Evolutionary conservation across 306 rosid species (phyloP), one percentile per base, ranked within the genome.

Genomic region (Malus orientalis): DNA sequence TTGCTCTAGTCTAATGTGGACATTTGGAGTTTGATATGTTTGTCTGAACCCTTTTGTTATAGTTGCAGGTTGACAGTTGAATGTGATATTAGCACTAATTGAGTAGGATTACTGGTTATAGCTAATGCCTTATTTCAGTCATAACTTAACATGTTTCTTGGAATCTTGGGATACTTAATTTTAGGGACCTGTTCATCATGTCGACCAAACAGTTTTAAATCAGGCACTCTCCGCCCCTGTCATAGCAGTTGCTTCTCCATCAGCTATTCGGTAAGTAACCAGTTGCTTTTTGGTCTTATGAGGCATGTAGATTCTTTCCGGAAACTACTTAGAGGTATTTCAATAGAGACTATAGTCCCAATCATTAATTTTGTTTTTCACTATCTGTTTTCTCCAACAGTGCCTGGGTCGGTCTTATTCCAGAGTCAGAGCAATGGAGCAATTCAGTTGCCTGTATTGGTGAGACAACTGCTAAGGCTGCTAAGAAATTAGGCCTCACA

Each of bases 161-260:
- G 44, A 71, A 71, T 49, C 55, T 81, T 75, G 55, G 44, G 74
- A 71, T 71, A 75, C 40, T 74, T 58, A 74, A 40, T 81, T 81
- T 55, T 91, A 96, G 99, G 91, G 86, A 73, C 97, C 93, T 67
- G 93, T 96, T 62, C 89, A 89, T 62, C 80, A 86, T 38, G 91
- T 96, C 29, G 93, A 91, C 74, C 88, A 80, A 76, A 70, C 70
- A 69, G 82, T 80, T 75, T 82, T 92, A 19, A 82, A 89, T 86
- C 86, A 86, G 83, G 99, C 99, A 60, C 91, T 87, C 67, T 83
- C 85, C 33, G 86, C 87, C 33, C 97, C 99, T 79, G 94, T 96
- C 81, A 78, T 96, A 85, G 85, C 99, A 14, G 98, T 84, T 76
- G 99, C 98, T 75, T 96, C 99, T 54, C 98, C 99, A 76, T 96